Percentiles rank a stretch among this genome's conserved stretches.
Evolutionary conservation across 108 stramenopile genomes (phyloP).

Genomic region (Skeletonema costatum): DNA sequence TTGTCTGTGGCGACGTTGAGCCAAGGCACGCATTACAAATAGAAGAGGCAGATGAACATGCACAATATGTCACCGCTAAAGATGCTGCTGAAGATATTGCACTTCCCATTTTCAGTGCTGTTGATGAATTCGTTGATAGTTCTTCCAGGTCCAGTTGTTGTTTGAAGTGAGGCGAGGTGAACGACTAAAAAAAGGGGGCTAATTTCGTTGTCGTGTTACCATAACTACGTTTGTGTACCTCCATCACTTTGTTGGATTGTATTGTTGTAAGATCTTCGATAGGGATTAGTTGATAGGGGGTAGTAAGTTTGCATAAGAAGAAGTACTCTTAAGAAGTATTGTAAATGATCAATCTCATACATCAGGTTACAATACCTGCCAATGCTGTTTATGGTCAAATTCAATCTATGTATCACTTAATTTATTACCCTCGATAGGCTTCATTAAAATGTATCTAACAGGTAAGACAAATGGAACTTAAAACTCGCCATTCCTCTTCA

Average conservation of each 20-base stretch:
- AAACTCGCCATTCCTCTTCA: not conserved
- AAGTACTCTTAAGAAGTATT: too few relatives aligned
- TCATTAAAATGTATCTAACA: not conserved
- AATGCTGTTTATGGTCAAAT: not conserved
- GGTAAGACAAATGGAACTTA: not conserved
- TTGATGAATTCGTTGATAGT: not conserved
- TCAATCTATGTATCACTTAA: not conserved
- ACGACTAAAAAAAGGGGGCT: too few relatives aligned
- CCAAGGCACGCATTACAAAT: constrained; percentile 79
- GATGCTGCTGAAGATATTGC: constrained; percentile 50
- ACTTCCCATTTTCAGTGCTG: not conserved
- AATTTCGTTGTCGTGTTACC: too few relatives aligned
- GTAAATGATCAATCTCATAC: too few relatives aligned
- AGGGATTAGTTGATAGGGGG: too few relatives aligned
- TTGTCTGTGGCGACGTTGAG: constrained; percentile 44
- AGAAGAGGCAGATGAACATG: constrained; percentile 60
- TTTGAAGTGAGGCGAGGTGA: too few relatives aligned
- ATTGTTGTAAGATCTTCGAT: too few relatives aligned
- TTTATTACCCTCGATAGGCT: not conserved
- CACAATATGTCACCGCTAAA: constrained; percentile 66
- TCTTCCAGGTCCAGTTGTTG: too few relatives aligned
- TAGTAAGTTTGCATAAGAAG: too few relatives aligned
- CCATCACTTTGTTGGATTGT: too few relatives aligned
- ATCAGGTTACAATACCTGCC: too few relatives aligned
- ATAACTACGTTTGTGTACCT: too few relatives aligned